Evolutionary conservation across 164 flowering plant species (phyloP), one percentile per base, ranked within the genome.

Genomic region (Nymphaea colorata): DNA sequence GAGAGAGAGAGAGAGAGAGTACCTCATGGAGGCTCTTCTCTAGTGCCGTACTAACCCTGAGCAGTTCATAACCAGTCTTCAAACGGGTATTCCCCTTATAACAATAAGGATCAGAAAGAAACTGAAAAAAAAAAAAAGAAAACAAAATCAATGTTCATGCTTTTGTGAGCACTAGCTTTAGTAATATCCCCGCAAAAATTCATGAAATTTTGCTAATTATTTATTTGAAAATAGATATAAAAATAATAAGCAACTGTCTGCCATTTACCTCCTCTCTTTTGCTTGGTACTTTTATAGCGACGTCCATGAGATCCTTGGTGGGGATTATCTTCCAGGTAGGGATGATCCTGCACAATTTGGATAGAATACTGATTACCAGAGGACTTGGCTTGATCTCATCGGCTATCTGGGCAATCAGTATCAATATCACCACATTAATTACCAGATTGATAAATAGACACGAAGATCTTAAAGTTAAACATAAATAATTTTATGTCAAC

Each of bases 321-420:
- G 98, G 97, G 69, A 90, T 77, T 16, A 94, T 75, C 76, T 76
- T 87, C 97, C 98, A 94, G 0, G 93, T 85, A 2, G 98, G 98
- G 42, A 91, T 80, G 3, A 83, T 4, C 41, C 71, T 71, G 68
- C 77, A 73, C 16, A 94, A 85, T 69, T 77, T 69, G 5, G 72
- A 72, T 69, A 94, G 67, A 6, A 84, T 59, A 3, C n/a, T 77
- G n/a, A 82, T 71, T 41, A 86, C 89, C 7, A 84, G 0, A 43
- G 81, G 79, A 64, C 59, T 71, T 61, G 97, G 98, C 75, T 47
- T 88, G 74, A 87, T 66, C 8, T 85, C 88, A 57, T 90, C 96
- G 25, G 96, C 93, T 65, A 94, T 86, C 98, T 93, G 91, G 3
- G 17, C 44, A 60, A 25, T 15, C 6, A 55, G 36, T 25, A 42